Base-by-base conservation (phyloP, 495 filamentous ascomycete species). In the Penicillium daleae region DNA sequence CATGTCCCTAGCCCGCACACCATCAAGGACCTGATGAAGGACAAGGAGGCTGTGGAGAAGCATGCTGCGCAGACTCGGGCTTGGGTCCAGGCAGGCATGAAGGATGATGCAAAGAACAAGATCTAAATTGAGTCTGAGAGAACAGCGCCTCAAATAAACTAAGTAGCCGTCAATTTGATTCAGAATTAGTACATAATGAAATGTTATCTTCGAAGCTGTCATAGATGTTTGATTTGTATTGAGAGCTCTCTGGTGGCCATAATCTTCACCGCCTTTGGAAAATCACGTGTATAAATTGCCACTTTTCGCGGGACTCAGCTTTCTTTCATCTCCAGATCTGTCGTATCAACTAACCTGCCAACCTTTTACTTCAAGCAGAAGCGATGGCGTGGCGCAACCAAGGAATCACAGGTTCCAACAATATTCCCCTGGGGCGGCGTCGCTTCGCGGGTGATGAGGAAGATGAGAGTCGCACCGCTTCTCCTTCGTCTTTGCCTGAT, bases 351-450 rank as follows among this genome's bases (percentile, higher is more conserved):
- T 61, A 62, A 66, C 65, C 19, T 26, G 15, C 48, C 56, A 52
- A 66, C 31, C 55, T 62, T 54, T 60, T 42, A 61, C 46, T 31
- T 37, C 52, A 46, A 37, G 13, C 49, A 64, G 57, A 42, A 61
- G 69, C 63, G 26, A 97, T 96, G 93, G 83, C 92, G 66, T 96
- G 93, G 93, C 88, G 93, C 74, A 91, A 87, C 69, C 92, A 96
- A 82, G 96, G 96, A 57, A 95, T 97, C 71, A 99, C 96, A 13
- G 96, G 96, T 51, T 97, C 96, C 48, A 99, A 99, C 80, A 98
- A 97, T 67, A 95, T 98, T 71, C 96, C 96, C 64, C 79, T 99
- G 61, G 96, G 96, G 64, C 83, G 89, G 61, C 92, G 96, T 69
- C 90, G 93, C 62, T 96, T 97, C 66, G 88, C 85, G 56, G 90